These are phyloP conservation scores for Leishmania gerbilli DNA, from an alignment of 208 protist genomes.

Conservation along the genomic window DNA sequence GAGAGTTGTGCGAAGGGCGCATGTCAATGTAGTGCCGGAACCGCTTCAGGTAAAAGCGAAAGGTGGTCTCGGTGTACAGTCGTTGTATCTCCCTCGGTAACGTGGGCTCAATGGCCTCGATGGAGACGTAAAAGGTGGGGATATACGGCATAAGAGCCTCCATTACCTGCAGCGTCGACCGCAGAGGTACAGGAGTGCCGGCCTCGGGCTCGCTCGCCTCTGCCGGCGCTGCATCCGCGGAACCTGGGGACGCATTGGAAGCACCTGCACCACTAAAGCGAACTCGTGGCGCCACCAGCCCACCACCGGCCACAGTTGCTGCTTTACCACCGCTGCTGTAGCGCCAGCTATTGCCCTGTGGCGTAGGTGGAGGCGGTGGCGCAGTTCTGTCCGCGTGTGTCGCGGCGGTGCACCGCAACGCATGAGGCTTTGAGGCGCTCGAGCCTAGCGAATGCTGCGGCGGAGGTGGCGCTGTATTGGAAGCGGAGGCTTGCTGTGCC, in stretches of 20 bases:
- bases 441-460: neutral
- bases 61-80: slow-evolving; percentile 54
- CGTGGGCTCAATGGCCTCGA: slow-evolving; percentile 46
- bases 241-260: neutral
- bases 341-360: slow-evolving; percentile 1
- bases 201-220: neutral
- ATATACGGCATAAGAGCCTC: slow-evolving; percentile 75
- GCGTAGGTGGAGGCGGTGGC: slow-evolving; percentile 1
- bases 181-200: slow-evolving; percentile 8
- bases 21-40: slow-evolving; percentile 83
- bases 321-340: neutral
- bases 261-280: neutral
- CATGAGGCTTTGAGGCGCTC: neutral
- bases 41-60: slow-evolving; percentile 72
- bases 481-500: neutral
- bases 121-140: slow-evolving; percentile 77
- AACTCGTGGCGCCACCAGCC: neutral
- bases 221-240: neutral
- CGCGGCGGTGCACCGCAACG: neutral
- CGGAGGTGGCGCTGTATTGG: neutral
- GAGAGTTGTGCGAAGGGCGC: slow-evolving; percentile 41
- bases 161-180: slow-evolving; percentile 53
- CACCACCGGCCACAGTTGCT: neutral
- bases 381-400: neutral
- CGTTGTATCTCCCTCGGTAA: slow-evolving; percentile 51